Base-by-base conservation (phyloP, 139 green algal species). In the Volvox reticuliferus region DNA sequence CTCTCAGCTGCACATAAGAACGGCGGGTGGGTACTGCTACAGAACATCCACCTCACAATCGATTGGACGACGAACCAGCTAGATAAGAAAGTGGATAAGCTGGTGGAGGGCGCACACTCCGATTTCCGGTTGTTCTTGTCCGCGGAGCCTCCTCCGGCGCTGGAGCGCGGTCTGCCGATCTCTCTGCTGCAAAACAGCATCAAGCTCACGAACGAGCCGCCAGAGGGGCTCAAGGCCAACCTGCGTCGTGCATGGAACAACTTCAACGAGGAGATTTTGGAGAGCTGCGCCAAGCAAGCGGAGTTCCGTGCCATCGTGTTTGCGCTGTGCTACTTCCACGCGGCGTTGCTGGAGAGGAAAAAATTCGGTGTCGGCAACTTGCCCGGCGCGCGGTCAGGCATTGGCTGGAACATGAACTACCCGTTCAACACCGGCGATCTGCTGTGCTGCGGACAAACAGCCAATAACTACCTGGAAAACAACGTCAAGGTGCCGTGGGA, bases 61-160 rank as follows among this genome's bases (percentile, higher is more conserved):
- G 96, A 95, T 85, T 99, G 97, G 97, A 96, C 98, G 68, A 96
- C 97, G 26, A 93, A 95, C 0, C 98, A 93, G 35, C 94, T 98
- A 69, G 97, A 98, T 92, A 94, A 95, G 90, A 97, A 98, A 95
- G 95, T 98, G 67, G 97, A 98, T 93, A 92, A 96, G 78, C 96
- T 94, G 26, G 95, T 95, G 26, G 97, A 98, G 91, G 94, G 93
- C 18, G 96, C 95, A 55, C 97, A 98, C 94, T 68, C 93, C 19
- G 96, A 97, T 90, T 98, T 98, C 97, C 94, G 97, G 73, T 98
- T 96, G 95, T 98, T 99, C 93, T 98, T 98, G 92, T 96, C 89
- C 18, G 97, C 97, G 24, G 97, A 99, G 96, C 97, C 97, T 75
- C 98, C 98, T 94, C 96, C 96, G 67, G 96, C 96, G 44, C 96